These are phyloP conservation scores for Microstegium vimineum DNA, from an alignment of 176 grass and related monocot species.

Conservation along the genomic window DNA sequence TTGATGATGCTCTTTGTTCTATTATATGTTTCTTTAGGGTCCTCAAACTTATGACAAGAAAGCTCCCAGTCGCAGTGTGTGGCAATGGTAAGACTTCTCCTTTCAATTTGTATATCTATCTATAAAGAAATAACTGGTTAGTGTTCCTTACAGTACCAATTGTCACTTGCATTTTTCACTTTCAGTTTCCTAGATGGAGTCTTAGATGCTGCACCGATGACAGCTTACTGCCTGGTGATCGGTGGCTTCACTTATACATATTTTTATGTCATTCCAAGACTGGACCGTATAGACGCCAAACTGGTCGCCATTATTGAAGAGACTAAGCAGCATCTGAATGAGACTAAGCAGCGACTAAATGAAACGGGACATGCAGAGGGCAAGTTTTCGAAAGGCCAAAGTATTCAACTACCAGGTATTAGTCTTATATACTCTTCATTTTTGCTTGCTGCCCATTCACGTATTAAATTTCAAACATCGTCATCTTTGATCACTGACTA, in stretches of 20 bases:
- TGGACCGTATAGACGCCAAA: not conserved
- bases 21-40: not conserved
- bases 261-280: not conserved
- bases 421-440: no score
- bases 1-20: not conserved
- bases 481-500: not conserved
- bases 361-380: no score
- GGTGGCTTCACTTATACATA: not conserved
- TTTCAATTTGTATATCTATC: not conserved
- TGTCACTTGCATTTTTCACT: no score
- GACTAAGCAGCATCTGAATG: no score
- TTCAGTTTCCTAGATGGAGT: not conserved
- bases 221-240: not conserved
- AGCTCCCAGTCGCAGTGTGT: not conserved
- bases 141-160: not conserved
- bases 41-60: not conserved
- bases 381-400: no score
- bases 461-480: not conserved
- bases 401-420: no score
- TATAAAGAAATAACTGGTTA: not conserved
- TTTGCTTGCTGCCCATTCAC: no score
- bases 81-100: not conserved
- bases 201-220: not conserved
- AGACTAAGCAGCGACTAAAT: no score
- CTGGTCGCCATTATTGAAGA: no score